Conservation (phyloP, 1,139 yeast species). For the Suhomyces yuchorum region DNA sequence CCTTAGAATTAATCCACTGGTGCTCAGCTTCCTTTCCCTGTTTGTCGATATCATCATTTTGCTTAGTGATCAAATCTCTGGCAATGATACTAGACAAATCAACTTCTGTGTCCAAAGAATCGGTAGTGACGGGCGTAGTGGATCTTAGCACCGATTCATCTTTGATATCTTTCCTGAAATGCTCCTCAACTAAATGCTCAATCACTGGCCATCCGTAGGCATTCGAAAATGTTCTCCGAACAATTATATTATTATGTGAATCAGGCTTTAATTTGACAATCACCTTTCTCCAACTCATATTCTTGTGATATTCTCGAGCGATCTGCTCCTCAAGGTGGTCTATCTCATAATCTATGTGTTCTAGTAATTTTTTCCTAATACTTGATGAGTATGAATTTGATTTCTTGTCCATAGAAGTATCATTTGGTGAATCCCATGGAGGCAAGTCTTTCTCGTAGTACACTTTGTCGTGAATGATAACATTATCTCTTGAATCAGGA, state of each 20-base stretch:
- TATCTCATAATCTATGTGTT: conserved; percentile 20
- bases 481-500: conserved; percentile 44
- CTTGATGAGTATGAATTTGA: conserved; percentile 9
- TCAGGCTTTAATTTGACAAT: conserved; percentile 85
- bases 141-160: neutral
- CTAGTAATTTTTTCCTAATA: conserved; percentile 14
- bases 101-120: conserved; percentile 30
- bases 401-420: neutral
- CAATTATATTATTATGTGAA: conserved; percentile 93
- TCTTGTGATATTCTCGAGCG: conserved; percentile 86
- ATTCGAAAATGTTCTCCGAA: conserved; percentile 85
- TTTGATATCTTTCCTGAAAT: conserved; percentile 38
- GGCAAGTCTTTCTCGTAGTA: conserved; percentile 43
- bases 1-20: conserved; percentile 56
- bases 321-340: conserved; percentile 69
- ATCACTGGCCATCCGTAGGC: conserved; percentile 97
- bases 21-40: conserved; percentile 20
- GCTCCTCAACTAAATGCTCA: conserved; percentile 72
- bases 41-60: conserved; percentile 40
- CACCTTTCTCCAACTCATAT: conserved; percentile 90
- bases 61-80: conserved; percentile 36
- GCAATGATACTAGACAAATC: conserved; percentile 38
- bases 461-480: conserved; percentile 44
- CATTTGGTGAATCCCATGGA: neutral
- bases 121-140: conserved; percentile 11